Base-by-base conservation (phyloP, 2,329 filamentous ascomycete genomes). In the Neoscytalidium dimidiatum region DNA sequence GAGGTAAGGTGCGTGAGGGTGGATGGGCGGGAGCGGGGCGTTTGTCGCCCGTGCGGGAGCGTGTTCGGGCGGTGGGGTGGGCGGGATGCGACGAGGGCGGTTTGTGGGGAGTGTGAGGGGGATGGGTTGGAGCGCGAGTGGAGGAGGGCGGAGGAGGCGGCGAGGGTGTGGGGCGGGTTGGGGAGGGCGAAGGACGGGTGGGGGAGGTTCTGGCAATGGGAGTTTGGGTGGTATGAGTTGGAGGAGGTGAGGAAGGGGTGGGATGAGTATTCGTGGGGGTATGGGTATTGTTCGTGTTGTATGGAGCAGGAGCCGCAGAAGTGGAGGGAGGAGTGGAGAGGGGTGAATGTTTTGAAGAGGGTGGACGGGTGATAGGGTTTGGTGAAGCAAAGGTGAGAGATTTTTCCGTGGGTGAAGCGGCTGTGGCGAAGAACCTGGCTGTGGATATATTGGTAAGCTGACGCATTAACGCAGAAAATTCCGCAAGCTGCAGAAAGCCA, bases 291-390 rank as follows among this genome's bases (percentile, higher is more conserved):
- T 7, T 11, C 5, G 7, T 53, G 49, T 21, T 53, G 49, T 19
- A 2, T 33, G 9, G 29, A 21, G 19, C 29, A 26, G 1, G 29
- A 21, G n/a, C 29, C 33, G 14, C 28, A 9, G 17, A 19, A 3
- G 19, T 56, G 51, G 51, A 56, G 51, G 17, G 31, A 56, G 17
- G 51, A 19, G n/a, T 56, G 51, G 51, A 56, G 51, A 26, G 51
- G 51, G 29, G 29, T 56, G 3, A 13, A 41, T 21, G 29, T 56
- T 5, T n/a, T n/a, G n/a, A 17, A 8, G 21, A 48, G 17, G 46
- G 38, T 17, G 38, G 38, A 41, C 11, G 14, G 13, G 8, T 41
- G 4, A 17, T 14, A 17, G 38, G n/a, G n/a, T n/a, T n/a, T n/a
- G n/a, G n/a, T n/a, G n/a, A n/a, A n/a, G n/a, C n/a, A n/a, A n/a